Conservation (phyloP, 2,329 filamentous ascomycete species). For the Trichophyton rubrum region DNA sequence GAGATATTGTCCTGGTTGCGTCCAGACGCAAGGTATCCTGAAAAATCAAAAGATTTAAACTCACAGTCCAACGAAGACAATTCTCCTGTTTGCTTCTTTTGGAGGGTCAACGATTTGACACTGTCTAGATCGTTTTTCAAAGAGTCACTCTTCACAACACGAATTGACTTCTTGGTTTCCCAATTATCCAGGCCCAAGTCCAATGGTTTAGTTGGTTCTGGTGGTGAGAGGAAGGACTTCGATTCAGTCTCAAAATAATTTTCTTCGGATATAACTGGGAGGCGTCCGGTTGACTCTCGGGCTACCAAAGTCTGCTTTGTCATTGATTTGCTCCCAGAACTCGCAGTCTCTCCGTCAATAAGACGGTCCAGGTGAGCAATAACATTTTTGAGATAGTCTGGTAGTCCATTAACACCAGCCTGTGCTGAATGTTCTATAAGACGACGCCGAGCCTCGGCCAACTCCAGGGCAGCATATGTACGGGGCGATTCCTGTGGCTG, state of each 20-base stretch:
- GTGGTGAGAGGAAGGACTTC: background rate
- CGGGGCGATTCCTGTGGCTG: conserved; percentile 38
- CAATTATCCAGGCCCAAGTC: conserved; percentile 5
- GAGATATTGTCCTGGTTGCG: background rate
- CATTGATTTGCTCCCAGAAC: conserved; percentile 35
- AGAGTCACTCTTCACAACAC: conserved; percentile 35
- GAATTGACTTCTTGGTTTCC: conserved; percentile 38
- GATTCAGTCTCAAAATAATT: background rate
- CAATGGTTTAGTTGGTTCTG: background rate
- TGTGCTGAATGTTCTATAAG: conserved; percentile 41
- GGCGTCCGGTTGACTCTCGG: conserved; percentile 7
- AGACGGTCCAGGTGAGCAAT: conserved; percentile 48
- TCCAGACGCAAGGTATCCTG: background rate
- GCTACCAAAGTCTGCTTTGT: background rate
- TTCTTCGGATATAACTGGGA: conserved; percentile 12
- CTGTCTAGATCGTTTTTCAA: conserved; percentile 38
- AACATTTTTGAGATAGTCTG: conserved; percentile 44
- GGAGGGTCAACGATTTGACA: conserved; percentile 44
- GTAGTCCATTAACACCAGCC: conserved; percentile 34
- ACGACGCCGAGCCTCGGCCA: conserved; percentile 47
- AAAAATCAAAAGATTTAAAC: background rate
- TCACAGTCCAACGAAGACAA: background rate
- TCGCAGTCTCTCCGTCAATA: conserved; percentile 35
- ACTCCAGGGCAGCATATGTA: conserved; percentile 41
- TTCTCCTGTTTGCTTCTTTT: conserved; percentile 30